Base-by-base conservation (phyloP, 1,284 basidiomycete species). In the Sutorius eximius region DNA sequence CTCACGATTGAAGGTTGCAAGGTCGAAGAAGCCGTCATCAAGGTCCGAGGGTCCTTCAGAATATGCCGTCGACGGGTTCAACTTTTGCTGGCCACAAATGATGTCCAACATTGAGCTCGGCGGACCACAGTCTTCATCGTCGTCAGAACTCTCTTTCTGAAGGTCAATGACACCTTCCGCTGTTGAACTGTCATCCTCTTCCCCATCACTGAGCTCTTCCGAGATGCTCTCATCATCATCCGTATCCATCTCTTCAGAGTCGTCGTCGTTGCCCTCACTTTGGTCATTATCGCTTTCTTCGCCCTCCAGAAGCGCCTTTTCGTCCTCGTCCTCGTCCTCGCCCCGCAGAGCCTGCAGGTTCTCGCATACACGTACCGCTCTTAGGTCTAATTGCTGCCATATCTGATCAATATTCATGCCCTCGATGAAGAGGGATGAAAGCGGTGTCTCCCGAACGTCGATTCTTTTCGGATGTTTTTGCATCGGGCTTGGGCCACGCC, bases 11-110 rank as follows among this genome's bases (percentile, higher is more conserved):
- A 99, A 98, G 22, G 86, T 81, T 52, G 86, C 85, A 52, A 98
- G 83, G 53, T 91, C 85, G 74, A 99, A 99, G 77, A 99, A 98
- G 27, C 82, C 85, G 70, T 98, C 96, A 72, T 98, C 90, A n/a
- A 98, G 82, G 45, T 82, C 82, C 7, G 86, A 78, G 59, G 85
- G 79, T 18, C 69, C 65, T 32, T 57, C 65, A 18, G 62, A 57
- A 53, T 71, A 70, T 22, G 58, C 46, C 56, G 64, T 62, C 11
- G 58, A 51, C 53, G 29, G 38, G 32, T 43, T 53, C 29, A 13
- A 24, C 43, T 49, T 54, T 40, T 53, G 46, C 63, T 61, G 71
- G 56, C 55, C 63, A 54, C 59, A 51, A 56, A 64, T 66, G 52
- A 59, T 64, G 59, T 55, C 74, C 70, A 44, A 70, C 73, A 47